phyloP scores from a whole-genome alignment of 2,329 filamentous ascomycete genomes.

The Arthrinium puccinioides region DNA sequence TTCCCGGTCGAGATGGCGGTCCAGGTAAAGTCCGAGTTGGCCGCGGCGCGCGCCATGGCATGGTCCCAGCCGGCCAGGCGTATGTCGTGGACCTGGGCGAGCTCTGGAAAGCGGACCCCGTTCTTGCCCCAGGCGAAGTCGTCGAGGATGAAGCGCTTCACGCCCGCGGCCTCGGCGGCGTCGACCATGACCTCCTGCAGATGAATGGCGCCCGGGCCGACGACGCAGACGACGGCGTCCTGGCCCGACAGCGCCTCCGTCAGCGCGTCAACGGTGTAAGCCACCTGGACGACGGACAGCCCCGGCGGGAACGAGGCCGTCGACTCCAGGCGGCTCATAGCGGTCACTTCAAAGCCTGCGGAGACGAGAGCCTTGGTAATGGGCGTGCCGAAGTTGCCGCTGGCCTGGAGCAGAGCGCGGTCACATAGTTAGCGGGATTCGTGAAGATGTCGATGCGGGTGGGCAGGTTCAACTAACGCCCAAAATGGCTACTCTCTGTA shows the following conservation, averaged over 20 bases:
- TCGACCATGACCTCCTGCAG: slow-evolving; percentile 17
- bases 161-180: slow-evolving; percentile 20
- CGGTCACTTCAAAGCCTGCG: slow-evolving; percentile 17
- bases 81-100: slow-evolving; percentile 10
- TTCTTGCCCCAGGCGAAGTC: slow-evolving; percentile 21
- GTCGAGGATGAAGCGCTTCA: slow-evolving; percentile 22
- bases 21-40: slow-evolving; percentile 16
- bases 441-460: neutral
- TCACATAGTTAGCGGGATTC: no score
- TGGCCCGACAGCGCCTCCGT: slow-evolving; percentile 15
- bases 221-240: slow-evolving; percentile 19
- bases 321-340: slow-evolving; percentile 14
- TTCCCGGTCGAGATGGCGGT: slow-evolving; percentile 22
- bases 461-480: slow-evolving; percentile 11
- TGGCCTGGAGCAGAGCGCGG: slow-evolving; percentile 24
- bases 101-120: slow-evolving; percentile 15
- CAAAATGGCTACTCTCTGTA: slow-evolving; percentile 17
- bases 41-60: slow-evolving; percentile 11
- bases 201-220: slow-evolving; percentile 14
- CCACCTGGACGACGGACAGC: slow-evolving; percentile 8
- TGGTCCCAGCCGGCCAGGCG: slow-evolving; percentile 14
- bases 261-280: slow-evolving; percentile 10
- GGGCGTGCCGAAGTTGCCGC: slow-evolving; percentile 20
- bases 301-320: slow-evolving; percentile 22
- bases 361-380: slow-evolving; percentile 15